Base-by-base conservation (phyloP, 2,329 filamentous ascomycete genomes). In the Huntiella abstrusa region DNA sequence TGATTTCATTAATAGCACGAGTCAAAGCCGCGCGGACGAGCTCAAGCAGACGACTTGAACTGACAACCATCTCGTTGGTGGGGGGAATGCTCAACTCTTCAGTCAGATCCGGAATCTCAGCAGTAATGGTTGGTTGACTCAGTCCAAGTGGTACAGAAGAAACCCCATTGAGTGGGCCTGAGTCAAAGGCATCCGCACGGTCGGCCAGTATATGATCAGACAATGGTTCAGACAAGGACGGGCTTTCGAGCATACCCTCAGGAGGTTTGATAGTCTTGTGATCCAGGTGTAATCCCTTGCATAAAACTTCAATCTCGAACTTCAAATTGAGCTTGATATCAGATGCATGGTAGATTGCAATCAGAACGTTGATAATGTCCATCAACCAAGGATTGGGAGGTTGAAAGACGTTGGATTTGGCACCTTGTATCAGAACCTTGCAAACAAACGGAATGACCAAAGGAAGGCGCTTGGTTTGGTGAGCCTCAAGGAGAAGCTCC, bases 331-430 rank as follows among this genome's bases (percentile, higher is more conserved):
- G 73, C 60, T 96, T 96, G 47, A 98, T 67, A 55, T 95, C 88
- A 11, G 84, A 85, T 55, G 83, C 82, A 56, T 94, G 81, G 57
- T 98, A 98, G 3, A 98, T 70, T 57, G 98, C 92, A 55, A 94
- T 83, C 33, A 98, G 70, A 5, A 96, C 68, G 52, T 83, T 75
- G 47, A 98, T 76, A 46, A 98, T 91, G 55, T 98, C 91, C 83
- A 95, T 93, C 39, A 95, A 62, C 91, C 91, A 98, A 1, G 91
- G 91, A 55, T 98, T 98, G 1, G 91, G 91, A 8, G 88, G 87
- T 48, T 78, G 81, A 64, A 98, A 98, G 7, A 96, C 80, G 10
- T 80, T 82, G 0, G 91, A 96, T 43, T 77, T 74, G 34, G 76
- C 77, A 15, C 86, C 87, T 58, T 95, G 86, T 16, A 81, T 73